Evolutionary conservation across 1,284 basidiomycete genomes (phyloP).

Genomic region (Mycosarcoma maydis): DNA sequence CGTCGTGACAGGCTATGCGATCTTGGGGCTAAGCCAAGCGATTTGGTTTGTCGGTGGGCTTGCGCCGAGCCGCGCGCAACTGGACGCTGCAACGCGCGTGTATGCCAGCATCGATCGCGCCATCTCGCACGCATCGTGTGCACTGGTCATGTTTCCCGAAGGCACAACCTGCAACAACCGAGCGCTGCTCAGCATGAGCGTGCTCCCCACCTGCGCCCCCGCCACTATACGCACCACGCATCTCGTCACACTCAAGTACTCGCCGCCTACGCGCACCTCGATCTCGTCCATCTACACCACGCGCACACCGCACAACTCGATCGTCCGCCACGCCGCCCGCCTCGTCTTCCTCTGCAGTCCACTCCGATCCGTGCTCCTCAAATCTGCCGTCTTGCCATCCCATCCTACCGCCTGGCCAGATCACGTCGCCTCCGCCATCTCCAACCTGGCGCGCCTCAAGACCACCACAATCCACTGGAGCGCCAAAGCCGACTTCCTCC

Average conservation of each 20-base stretch:
- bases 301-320: background rate
- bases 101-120: constrained; percentile 14
- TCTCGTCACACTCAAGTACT: constrained; percentile 24
- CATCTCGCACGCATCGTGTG: constrained; percentile 4
- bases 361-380: background rate
- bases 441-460: constrained; percentile 15
- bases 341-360: constrained; percentile 12
- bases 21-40: constrained; percentile 5
- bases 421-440: background rate
- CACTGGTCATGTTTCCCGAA: constrained; percentile 56
- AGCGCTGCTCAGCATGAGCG: constrained; percentile 24
- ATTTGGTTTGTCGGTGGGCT: constrained; percentile 11
- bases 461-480: constrained; percentile 21
- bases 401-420: background rate
- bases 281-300: constrained; percentile 19
- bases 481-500: constrained; percentile 17
- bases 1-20: constrained; percentile 9
- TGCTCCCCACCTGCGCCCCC: constrained; percentile 1
- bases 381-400: background rate
- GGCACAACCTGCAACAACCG: constrained; percentile 45
- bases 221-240: background rate
- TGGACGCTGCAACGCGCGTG: background rate
- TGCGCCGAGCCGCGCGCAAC: constrained; percentile 5
- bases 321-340: background rate
- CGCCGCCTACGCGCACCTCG: constrained; percentile 6